phyloP scores from a whole-genome alignment of 768 basidiomycete genomes.

The Tylopilus sp. region DNA sequence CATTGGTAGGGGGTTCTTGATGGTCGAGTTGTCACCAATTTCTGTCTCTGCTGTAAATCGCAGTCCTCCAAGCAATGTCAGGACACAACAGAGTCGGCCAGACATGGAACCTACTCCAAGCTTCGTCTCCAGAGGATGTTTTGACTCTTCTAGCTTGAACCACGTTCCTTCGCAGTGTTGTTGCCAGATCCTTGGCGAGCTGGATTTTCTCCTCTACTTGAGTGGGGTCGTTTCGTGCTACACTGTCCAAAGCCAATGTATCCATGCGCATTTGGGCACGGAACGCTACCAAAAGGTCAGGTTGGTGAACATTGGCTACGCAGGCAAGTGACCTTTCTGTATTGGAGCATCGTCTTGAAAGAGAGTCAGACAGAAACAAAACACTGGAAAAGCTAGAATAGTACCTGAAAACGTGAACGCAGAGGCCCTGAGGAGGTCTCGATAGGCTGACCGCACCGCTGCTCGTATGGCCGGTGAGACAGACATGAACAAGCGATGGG shows the following conservation, averaged over 20 bases:
- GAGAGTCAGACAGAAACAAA: not conserved
- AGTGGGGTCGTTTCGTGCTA: slow-evolving; percentile 41
- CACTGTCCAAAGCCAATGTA: slow-evolving; percentile 37
- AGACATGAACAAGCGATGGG: slow-evolving; percentile 35
- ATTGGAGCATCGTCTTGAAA: slow-evolving; percentile 53
- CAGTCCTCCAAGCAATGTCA: slow-evolving; percentile 46
- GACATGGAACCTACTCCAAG: slow-evolving; percentile 50
- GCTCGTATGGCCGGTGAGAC: slow-evolving; percentile 56
- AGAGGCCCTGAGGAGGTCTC: slow-evolving; percentile 65
- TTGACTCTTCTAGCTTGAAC: slow-evolving; percentile 68
- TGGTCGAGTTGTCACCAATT: slow-evolving; percentile 77
- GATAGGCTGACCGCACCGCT: slow-evolving; percentile 71
- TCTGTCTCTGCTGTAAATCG: slow-evolving; percentile 80
- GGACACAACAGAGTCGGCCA: not conserved
- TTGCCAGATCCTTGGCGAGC: slow-evolving; percentile 68
- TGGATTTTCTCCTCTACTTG: slow-evolving; percentile 52
- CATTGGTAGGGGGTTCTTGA: slow-evolving; percentile 54
- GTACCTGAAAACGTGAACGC: slow-evolving; percentile 62
- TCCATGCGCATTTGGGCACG: slow-evolving; percentile 63
- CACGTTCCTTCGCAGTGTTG: slow-evolving; percentile 74
- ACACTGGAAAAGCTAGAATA: not conserved
- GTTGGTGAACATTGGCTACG: not conserved
- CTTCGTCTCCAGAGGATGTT: slow-evolving; percentile 36
- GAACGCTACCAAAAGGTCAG: slow-evolving; percentile 52
- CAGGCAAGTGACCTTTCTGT: slow-evolving; percentile 39